Evolutionary conservation across 2,329 filamentous ascomycete species (phyloP).

Genomic region (Arthrocladium fulminans): DNA sequence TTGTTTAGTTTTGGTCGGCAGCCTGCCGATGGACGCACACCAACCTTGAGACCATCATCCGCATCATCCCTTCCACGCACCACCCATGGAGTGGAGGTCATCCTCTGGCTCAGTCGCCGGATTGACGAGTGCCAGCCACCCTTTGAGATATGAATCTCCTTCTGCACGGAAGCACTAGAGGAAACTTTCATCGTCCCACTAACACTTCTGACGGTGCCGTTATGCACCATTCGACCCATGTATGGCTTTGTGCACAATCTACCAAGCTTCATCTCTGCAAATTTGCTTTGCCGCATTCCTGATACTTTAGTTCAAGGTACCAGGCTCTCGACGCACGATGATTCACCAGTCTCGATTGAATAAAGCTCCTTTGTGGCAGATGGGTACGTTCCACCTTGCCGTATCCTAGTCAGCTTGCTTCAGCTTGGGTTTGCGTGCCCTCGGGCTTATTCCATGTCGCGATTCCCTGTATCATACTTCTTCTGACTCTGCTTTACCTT

Average conservation of each 20-base stretch:
- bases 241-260: conserved; percentile 2
- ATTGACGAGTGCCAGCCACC: conserved; percentile 1
- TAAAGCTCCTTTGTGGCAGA: not conserved
- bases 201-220: conserved; percentile 1
- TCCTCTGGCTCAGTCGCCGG: not conserved
- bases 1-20: not conserved
- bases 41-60: not conserved
- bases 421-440: not conserved
- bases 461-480: not conserved
- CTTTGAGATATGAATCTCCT: not conserved
- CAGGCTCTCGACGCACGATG: conserved; percentile 1
- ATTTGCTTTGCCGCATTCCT: conserved; percentile 2
- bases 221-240: conserved; percentile 6
- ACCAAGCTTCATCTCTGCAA: conserved; percentile 4
- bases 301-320: not conserved
- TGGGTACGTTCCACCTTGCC: not conserved
- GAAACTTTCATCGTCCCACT: conserved; percentile 4
- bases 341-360: conserved; percentile 2
- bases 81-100: conserved; percentile 2
- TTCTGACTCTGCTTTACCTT: not conserved
- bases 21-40: not conserved
- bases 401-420: not conserved
- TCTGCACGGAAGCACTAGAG: conserved; percentile 3
- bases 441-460: not conserved
- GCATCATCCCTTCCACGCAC: not conserved